Evolutionary conservation across 108 stramenopile species (phyloP).

Genomic region (Schizochytrium sp.): DNA sequence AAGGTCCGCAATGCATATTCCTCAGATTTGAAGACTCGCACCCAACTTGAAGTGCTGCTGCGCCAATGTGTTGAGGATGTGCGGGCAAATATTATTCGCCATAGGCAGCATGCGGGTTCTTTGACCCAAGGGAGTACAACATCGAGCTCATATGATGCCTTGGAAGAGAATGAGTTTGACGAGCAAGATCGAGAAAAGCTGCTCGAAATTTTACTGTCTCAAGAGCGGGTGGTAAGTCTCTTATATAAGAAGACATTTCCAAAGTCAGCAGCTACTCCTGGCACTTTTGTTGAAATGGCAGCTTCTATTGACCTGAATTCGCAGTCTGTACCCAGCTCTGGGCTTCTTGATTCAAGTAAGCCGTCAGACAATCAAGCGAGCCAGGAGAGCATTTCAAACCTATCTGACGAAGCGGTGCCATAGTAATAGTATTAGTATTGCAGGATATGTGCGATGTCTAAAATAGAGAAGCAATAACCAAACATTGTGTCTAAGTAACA

Average conservation of each 20-base stretch:
- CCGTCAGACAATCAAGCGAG: not conserved
- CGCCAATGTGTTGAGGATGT: constrained; percentile 74
- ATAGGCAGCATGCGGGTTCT: not conserved
- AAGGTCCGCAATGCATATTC: constrained; percentile 70
- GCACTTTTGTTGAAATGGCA: constrained; percentile 38
- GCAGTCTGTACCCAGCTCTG: not conserved
- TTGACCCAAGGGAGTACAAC: too few species aligned
- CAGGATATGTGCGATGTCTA: too few species aligned
- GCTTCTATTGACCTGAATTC: not conserved
- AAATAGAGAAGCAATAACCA: too few species aligned
- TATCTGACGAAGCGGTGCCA: too few species aligned
- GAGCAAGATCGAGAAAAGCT: constrained; percentile 63
- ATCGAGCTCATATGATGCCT: not conserved
- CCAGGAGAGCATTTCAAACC: not conserved
- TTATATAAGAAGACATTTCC: constrained; percentile 70
- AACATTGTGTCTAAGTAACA: too few species aligned
- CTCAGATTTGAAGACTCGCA: constrained; percentile 67
- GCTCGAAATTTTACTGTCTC: constrained; percentile 72
- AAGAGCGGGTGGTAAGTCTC: constrained; percentile 73
- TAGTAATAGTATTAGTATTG: too few species aligned
- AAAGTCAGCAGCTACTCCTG: not conserved
- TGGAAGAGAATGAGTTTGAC: constrained; percentile 55
- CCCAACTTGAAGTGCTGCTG: constrained; percentile 74
- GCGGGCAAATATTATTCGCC: constrained; percentile 64
- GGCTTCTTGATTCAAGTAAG: not conserved